These are phyloP conservation scores for Xylaria sp. DNA, from an alignment of 2,329 filamentous ascomycete genomes.

Conservation along the genomic window DNA sequence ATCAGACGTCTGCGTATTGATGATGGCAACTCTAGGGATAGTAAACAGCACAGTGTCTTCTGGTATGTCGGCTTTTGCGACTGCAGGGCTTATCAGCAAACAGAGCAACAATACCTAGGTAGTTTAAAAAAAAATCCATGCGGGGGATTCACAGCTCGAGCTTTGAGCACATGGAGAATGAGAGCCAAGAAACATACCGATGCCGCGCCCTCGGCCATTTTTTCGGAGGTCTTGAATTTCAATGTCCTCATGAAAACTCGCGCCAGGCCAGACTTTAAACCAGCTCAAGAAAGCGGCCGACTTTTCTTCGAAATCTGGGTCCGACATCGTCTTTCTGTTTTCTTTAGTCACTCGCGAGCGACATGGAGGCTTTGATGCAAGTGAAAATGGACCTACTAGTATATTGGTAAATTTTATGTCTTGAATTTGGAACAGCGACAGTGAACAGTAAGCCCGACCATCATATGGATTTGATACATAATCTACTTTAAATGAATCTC, in stretches of 20 bases:
- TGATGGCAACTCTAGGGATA: constrained; percentile 77
- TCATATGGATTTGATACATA: too few relatives aligned
- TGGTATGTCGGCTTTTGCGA: constrained; percentile 75
- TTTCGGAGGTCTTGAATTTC: constrained; percentile 63
- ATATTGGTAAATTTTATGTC: background rate
- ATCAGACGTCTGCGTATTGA: constrained; percentile 78
- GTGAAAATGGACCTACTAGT: too few relatives aligned
- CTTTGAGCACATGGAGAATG: background rate
- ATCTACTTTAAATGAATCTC: too few relatives aligned
- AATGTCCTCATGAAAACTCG: constrained; percentile 65
- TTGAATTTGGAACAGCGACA: background rate
- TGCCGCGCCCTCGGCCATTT: constrained; percentile 65
- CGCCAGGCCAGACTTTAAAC: constrained; percentile 64
- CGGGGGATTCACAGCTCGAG: background rate
- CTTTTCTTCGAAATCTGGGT: constrained; percentile 54
- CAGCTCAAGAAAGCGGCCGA: constrained; percentile 63
- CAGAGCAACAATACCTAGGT: background rate
- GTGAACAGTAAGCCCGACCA: constrained; percentile 24
- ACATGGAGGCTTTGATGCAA: background rate
- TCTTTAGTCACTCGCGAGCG: background rate
- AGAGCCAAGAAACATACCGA: constrained; percentile 54
- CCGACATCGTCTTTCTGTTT: constrained; percentile 46
- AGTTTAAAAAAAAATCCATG: too few relatives aligned
- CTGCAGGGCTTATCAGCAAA: constrained; percentile 57
- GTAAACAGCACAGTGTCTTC: constrained; percentile 83